Conservation (phyloP, 2,329 filamentous ascomycete species). For the Rhynchosporium agropyri region DNA sequence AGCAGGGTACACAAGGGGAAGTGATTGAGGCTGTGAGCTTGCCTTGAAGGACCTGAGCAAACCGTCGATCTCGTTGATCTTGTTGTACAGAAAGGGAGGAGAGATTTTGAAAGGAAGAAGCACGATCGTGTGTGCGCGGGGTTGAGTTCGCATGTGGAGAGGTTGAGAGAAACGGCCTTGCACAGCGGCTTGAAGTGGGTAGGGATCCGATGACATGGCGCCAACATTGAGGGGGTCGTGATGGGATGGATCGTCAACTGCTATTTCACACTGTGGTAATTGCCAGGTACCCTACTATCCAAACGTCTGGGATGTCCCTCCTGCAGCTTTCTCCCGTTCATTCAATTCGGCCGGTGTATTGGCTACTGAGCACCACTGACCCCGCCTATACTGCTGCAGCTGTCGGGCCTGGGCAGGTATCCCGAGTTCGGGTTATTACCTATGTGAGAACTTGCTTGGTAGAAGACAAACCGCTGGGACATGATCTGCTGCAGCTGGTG, state of each 20-base stretch:
- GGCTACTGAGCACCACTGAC: neutral
- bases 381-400: conserved; percentile 6
- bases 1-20: conserved; percentile 6
- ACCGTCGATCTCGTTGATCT: conserved; percentile 1
- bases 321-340: neutral
- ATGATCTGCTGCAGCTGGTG: conserved; percentile 9
- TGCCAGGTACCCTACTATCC: no score
- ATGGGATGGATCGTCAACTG: conserved; percentile 8
- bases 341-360: neutral
- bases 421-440: conserved; percentile 7
- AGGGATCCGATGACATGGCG: conserved; percentile 17
- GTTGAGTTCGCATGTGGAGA: neutral
- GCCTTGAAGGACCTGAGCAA: conserved; percentile 3
- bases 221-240: conserved; percentile 14
- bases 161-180: conserved; percentile 8
- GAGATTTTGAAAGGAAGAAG: conserved; percentile 12
- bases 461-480: neutral
- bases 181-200: conserved; percentile 11
- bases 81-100: neutral
- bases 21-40: neutral
- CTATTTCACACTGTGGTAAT: conserved; percentile 3
- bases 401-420: conserved; percentile 12
- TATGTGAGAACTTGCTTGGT: neutral
- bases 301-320: conserved; percentile 1
- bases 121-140: conserved; percentile 6